Evolutionary conservation across 352 stramenopile species (phyloP), one percentile per base, ranked within the genome.

Genomic region (Globisporangium lucens): DNA sequence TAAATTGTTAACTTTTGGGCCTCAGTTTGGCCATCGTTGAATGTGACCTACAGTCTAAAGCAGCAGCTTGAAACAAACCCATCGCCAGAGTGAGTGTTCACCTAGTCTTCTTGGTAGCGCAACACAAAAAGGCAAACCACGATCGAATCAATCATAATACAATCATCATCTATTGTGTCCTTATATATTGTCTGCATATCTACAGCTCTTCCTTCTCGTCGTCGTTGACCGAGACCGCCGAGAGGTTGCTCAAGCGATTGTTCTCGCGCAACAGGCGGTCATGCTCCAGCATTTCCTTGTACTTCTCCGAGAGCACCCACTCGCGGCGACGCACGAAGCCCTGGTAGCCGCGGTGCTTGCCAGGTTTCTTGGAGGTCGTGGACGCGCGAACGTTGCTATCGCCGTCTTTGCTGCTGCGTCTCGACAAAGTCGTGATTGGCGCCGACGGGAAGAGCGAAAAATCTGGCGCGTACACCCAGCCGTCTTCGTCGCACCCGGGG

Each of bases 381-480:
- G 13, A 35, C 30, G 52, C 10, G 38, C 29, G 70, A 12, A 67
- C 33, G 47, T 17, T 24, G 36, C 38, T 67, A 6, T 70, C 47
- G 17, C 59, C 72, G 13, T 79, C 75, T 4, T 67, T 72, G 33
- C 60, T 67, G n/a, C 41, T 67, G 41, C 57, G 43, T 59, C 65
- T 65, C 65, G 65, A 64, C 17, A 62, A 29, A 15, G 58, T 15
- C n/a, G 75, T 59, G 33, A 46, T 49, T n/a, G 77, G 75, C 12
- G 70, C 66, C 4, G 85, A 91, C 35, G 85, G 75, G 69, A 94
- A 94, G 65, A 89, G 80, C 57, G 83, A 85, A 71, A 96, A 96
- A 60, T 96, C 88, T 22, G 86, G 87, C 61, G 89, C 86, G 66
- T 94, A 96, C 20, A 94, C 79, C 88, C 88, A 96, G 17, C 88